Base-by-base conservation (phyloP, 371 early-diverging fungal genomes). In the Mucor saturninus region DNA sequence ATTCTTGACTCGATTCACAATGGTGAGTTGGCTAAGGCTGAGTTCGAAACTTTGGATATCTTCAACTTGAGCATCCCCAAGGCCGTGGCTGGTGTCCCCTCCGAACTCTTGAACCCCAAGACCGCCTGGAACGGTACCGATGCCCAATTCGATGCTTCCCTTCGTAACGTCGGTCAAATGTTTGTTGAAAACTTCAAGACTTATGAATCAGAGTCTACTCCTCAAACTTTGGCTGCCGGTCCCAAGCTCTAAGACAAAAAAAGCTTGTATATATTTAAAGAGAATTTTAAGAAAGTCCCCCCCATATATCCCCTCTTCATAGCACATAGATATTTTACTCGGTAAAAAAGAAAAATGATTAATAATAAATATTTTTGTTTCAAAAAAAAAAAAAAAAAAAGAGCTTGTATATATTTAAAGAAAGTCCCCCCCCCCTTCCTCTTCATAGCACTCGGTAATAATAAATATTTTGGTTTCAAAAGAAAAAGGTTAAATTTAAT, bases 1-100 rank as follows among this genome's bases (percentile, higher is more conserved):
- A 96, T 98, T 76, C 88, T 98, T 69, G 98, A 98, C 77, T 91
- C 97, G 42, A 96, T 98, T 76, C 96, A 97, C 86, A 87, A 78
- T 45, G 97, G 97, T 56, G 93, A 93, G 73, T 84, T 96, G 50
- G 86, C 89, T 64, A 84, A 90, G 42, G 92, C 92, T 30, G 86
- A 93, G 61, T 97, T 86, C 75, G 87, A 86, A 42, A 85, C 69
- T 69, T 91, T 93, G 69, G 93, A 91, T 1, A 84, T 92, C 71
- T 97, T 97, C 73, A 88, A 90, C 73, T 86, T 98, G 46, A 69
- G 83, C 61, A 92, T 98, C 65, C 98, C 98, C 59, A 94, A 79
- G 59, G 60, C 78, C 62, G 72, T 85, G 67, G 55, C 91, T 29
- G 86, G 86, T 49, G 96, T 97, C 21, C 98, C 98, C 26, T 72